These are phyloP conservation scores for Hypoxylon cercidicola DNA, from an alignment of 495 filamentous ascomycete genomes.

Conservation along the genomic window DNA sequence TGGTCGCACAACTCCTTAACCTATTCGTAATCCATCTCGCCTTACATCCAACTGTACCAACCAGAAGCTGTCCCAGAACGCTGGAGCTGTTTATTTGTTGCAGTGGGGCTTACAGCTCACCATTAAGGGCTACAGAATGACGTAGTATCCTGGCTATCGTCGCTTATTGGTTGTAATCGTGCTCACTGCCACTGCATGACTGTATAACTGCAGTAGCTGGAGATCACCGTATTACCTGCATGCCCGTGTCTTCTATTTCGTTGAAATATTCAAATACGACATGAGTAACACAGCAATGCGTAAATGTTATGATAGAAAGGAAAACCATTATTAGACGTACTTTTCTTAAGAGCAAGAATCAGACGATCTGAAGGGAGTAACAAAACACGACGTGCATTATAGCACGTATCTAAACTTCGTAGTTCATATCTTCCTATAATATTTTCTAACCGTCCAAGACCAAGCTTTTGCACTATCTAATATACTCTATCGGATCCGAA, in stretches of 20 bases:
- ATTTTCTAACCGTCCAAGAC: not conserved
- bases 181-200: not conserved
- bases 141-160: conserved; percentile 23
- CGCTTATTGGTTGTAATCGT: conserved; percentile 19
- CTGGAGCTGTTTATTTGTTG: conserved; percentile 16
- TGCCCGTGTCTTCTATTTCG: too few relatives aligned
- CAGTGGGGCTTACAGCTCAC: conserved; percentile 33
- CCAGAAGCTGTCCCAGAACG: conserved; percentile 7
- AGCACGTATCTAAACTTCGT: not conserved
- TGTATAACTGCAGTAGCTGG: not conserved
- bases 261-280: too few relatives aligned
- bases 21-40: conserved; percentile 12
- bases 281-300: too few relatives aligned
- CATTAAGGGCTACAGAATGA: conserved; percentile 20
- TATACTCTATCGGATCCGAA: too few relatives aligned
- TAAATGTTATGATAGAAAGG: too few relatives aligned
- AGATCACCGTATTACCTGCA: not conserved
- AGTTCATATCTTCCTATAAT: not conserved
- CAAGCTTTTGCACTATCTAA: not conserved
- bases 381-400: too few relatives aligned
- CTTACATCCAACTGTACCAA: not conserved
- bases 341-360: too few relatives aligned
- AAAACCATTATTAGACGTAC: too few relatives aligned
- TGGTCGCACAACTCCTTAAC: conserved; percentile 9
- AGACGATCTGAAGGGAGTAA: too few relatives aligned